phyloP scores from a whole-genome alignment of 108 stramenopile genomes.

The Cylindrotheca closterium region DNA sequence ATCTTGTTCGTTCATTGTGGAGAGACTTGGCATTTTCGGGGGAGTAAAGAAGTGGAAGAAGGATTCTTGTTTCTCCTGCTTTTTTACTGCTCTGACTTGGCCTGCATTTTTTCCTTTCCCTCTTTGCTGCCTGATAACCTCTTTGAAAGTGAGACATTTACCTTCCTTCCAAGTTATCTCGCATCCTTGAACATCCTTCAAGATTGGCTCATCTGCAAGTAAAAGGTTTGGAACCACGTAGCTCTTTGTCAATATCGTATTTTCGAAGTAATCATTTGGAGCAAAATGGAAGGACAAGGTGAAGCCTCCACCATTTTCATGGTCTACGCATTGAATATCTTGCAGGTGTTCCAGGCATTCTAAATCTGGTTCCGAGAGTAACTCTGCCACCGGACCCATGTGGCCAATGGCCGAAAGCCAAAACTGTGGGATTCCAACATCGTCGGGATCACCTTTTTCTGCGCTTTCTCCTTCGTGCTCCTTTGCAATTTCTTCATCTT shows the following conservation, averaged over 20 bases:
- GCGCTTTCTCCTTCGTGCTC: slow-evolving; percentile 19
- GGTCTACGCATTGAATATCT: slow-evolving; percentile 73
- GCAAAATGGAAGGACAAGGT: slow-evolving; percentile 84
- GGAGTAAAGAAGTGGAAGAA: slow-evolving; percentile 93
- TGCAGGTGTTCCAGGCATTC: slow-evolving; percentile 72
- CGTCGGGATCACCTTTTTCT: slow-evolving; percentile 22
- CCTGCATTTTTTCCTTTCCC: slow-evolving; percentile 83
- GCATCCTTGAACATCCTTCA: slow-evolving; percentile 83
- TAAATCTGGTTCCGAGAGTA: slow-evolving; percentile 81
- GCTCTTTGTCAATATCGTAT: slow-evolving; percentile 79
- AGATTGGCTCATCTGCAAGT: slow-evolving; percentile 88
- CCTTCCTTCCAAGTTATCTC: slow-evolving; percentile 84
- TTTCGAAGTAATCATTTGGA: slow-evolving; percentile 86
- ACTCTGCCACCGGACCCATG: slow-evolving; percentile 66
- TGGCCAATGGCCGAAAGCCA: slow-evolving; percentile 82
- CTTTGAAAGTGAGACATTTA: slow-evolving; percentile 56
- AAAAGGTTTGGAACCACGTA: slow-evolving; percentile 92
- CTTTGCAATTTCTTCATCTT: slow-evolving; percentile 39
- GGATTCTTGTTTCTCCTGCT: slow-evolving; percentile 74
- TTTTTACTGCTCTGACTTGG: slow-evolving; percentile 73
- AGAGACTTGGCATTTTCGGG: slow-evolving; percentile 64
- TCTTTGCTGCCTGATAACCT: slow-evolving; percentile 80
- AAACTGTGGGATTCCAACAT: slow-evolving; percentile 85
- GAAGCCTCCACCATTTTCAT: slow-evolving; percentile 85
- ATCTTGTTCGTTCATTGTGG: slow-evolving; percentile 77